Conservation (phyloP, 2,329 filamentous ascomycete species). For the Harringtonia lauricola region DNA sequence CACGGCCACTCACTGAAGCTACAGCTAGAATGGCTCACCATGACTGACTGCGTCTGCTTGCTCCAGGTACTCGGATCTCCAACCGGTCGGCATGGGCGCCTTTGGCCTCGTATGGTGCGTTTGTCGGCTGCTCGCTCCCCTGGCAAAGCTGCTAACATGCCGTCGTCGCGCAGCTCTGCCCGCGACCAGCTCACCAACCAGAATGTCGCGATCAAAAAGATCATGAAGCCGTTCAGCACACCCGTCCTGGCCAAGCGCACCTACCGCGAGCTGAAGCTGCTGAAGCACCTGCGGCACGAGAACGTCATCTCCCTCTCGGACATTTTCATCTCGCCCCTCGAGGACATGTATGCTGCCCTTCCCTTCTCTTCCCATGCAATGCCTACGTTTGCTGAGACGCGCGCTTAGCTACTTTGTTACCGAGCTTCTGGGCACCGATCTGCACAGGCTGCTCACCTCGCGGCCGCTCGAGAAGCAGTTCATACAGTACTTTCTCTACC, state of each 20-base stretch:
- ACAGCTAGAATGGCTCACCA: no score
- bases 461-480: slow-evolving; percentile 97
- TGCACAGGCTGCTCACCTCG: slow-evolving; percentile 90
- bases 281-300: slow-evolving; percentile 94
- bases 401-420: slow-evolving; percentile 86
- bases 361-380: background rate
- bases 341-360: slow-evolving; percentile 75
- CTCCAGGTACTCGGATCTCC: slow-evolving; percentile 84
- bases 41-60: background rate
- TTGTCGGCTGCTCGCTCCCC: background rate
- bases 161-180: slow-evolving; percentile 59
- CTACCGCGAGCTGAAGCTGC: slow-evolving; percentile 91
- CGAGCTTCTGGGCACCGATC: slow-evolving; percentile 89
- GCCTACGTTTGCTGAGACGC: background rate
- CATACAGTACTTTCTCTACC: slow-evolving; percentile 99
- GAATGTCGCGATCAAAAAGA: slow-evolving; percentile 98
- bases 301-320: slow-evolving; percentile 99
- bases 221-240: slow-evolving; percentile 99
- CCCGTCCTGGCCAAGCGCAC: slow-evolving; percentile 95
- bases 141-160: background rate
- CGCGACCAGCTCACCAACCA: slow-evolving; percentile 96
- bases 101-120: slow-evolving; percentile 90
- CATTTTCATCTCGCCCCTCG: slow-evolving; percentile 97
- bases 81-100: slow-evolving; percentile 97
- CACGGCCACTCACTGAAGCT: no score